These are phyloP conservation scores for Globisporangium echinulatum DNA, from an alignment of 352 stramenopile genomes.

Conservation along the genomic window DNA sequence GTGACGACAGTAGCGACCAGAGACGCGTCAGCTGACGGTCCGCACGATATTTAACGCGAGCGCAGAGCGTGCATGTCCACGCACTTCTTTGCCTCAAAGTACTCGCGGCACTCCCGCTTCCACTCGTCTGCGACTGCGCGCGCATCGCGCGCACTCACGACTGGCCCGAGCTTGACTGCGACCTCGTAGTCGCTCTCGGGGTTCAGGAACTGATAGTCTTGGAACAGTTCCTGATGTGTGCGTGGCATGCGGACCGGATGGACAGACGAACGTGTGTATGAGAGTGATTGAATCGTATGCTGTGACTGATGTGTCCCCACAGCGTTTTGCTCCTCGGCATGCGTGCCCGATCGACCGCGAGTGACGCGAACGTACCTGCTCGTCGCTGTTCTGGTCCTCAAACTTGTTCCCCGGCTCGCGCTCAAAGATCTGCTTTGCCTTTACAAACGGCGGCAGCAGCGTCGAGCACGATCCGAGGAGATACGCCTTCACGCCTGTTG, in stretches of 20 bases:
- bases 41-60: no score
- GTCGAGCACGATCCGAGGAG: slow-evolving; percentile 33
- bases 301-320: no score
- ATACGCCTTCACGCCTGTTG: slow-evolving; percentile 40
- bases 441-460: slow-evolving; percentile 49
- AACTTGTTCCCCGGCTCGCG: slow-evolving; percentile 79
- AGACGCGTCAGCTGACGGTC: not conserved
- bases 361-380: slow-evolving; percentile 36
- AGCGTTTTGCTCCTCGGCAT: not conserved
- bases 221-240: slow-evolving; percentile 56
- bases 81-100: slow-evolving; percentile 50
- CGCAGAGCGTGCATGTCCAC: slow-evolving; percentile 1
- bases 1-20: not conserved
- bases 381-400: slow-evolving; percentile 67
- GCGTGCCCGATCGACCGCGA: not conserved
- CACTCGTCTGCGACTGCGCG: slow-evolving; percentile 53
- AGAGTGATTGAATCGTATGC: not conserved
- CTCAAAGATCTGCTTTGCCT: slow-evolving; percentile 60
- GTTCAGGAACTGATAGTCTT: slow-evolving; percentile 82
- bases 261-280: not conserved
- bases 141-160: slow-evolving; percentile 34
- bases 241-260: not conserved
- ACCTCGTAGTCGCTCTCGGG: slow-evolving; percentile 74
- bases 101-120: slow-evolving; percentile 35
- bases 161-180: slow-evolving; percentile 63